These are phyloP conservation scores for Fagus crenata DNA, from an alignment of 306 rosid species.

Conservation along the genomic window DNA sequence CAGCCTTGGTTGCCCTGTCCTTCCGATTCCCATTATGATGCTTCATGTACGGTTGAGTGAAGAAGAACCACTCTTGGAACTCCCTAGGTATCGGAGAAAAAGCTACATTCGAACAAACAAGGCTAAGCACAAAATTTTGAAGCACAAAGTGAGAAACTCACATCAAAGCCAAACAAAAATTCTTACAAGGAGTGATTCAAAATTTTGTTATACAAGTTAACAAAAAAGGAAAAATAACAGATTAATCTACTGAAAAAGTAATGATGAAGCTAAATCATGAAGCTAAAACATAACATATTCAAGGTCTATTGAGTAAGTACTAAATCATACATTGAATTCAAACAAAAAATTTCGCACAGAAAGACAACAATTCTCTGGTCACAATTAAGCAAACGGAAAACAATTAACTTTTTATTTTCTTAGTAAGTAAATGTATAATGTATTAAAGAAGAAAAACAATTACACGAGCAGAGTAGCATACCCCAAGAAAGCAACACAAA, in stretches of 20 bases:
- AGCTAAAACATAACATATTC: no score
- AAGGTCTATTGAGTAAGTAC: background rate
- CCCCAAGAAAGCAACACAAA: no score
- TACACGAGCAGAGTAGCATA: no score
- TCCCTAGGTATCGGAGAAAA: conserved; percentile 63
- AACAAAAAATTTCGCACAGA: background rate
- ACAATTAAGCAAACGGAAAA: background rate
- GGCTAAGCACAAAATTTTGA: background rate
- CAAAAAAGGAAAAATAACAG: background rate
- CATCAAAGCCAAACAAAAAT: background rate
- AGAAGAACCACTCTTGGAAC: conserved; percentile 96
- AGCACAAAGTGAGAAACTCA: background rate
- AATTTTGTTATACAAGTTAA: background rate
- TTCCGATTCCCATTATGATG: conserved; percentile 78
- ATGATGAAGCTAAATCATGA: no score
- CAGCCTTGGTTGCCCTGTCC: conserved; percentile 75
- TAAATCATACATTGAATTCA: background rate
- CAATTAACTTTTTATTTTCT: no score
- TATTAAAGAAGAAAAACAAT: no score
- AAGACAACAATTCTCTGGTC: background rate
- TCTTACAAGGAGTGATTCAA: background rate
- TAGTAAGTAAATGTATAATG: no score
- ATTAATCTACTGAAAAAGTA: background rate
- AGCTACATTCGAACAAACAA: conserved; percentile 40
- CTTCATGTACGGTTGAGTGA: conserved; percentile 86